Percentiles rank a stretch among this genome's conserved stretches.
These are phyloP conservation scores for Yamadazyma olivae DNA, from an alignment of 805 yeast genomes.

Conservation along the genomic window DNA sequence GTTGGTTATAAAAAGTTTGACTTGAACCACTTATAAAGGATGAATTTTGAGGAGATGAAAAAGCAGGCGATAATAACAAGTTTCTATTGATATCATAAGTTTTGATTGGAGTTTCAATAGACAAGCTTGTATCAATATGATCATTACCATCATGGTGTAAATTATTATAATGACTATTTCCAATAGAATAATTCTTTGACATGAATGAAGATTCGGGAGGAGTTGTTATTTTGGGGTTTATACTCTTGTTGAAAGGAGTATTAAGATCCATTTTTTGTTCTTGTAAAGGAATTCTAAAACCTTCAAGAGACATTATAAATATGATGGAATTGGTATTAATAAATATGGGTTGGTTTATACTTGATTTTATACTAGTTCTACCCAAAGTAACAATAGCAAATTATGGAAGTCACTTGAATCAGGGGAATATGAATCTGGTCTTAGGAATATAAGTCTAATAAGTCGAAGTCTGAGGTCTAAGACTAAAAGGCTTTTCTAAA, in stretches of 20 bases:
- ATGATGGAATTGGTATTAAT: too few relatives aligned
- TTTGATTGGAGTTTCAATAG: constrained; percentile 11
- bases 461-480: too few relatives aligned
- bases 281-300: constrained; percentile 15
- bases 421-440: too few relatives aligned
- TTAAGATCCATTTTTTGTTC: constrained; percentile 13
- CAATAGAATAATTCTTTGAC: constrained; percentile 4
- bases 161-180: not conserved
- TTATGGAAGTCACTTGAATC: too few relatives aligned
- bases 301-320: constrained; percentile 7
- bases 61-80: constrained; percentile 36
- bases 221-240: constrained; percentile 27
- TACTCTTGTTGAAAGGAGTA: constrained; percentile 10
- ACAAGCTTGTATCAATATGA: constrained; percentile 4
- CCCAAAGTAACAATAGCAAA: too few relatives aligned
- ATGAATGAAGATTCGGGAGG: constrained; percentile 24
- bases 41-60: constrained; percentile 46
- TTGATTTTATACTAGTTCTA: too few relatives aligned
- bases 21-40: constrained; percentile 1
- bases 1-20: not conserved
- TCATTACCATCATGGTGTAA: constrained; percentile 3
- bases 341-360: too few relatives aligned
- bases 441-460: too few relatives aligned
- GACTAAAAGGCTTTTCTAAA: too few relatives aligned
- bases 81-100: constrained; percentile 12